These are phyloP conservation scores for Pestalotiopsis sp. DNA, from an alignment of 2,329 filamentous ascomycete genomes.

Conservation along the genomic window DNA sequence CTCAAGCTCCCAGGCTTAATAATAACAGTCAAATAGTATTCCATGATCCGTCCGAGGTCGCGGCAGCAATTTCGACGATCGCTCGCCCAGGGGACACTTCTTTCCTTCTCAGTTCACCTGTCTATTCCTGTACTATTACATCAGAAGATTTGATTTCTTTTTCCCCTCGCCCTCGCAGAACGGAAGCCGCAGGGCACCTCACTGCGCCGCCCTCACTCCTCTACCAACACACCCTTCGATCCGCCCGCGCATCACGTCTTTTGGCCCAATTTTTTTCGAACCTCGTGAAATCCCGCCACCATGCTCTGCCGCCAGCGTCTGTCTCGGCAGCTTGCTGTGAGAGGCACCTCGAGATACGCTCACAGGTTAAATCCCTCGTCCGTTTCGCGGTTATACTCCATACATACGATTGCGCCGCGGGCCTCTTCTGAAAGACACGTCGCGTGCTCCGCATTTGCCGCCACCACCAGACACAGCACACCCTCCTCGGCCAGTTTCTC, in stretches of 20 bases:
- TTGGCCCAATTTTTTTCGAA: slow-evolving; percentile 3
- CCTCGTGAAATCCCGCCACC: slow-evolving; percentile 13
- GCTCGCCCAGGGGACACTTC: slow-evolving; percentile 3
- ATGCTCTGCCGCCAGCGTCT: slow-evolving; percentile 37
- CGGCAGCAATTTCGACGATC: slow-evolving; percentile 9
- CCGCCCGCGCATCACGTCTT: background rate
- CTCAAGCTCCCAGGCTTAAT: slow-evolving; percentile 14
- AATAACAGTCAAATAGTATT: slow-evolving; percentile 2
- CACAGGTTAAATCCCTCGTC: slow-evolving; percentile 22
- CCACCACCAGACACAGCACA: slow-evolving; percentile 15
- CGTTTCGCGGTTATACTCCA: slow-evolving; percentile 27
- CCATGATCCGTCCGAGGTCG: slow-evolving; percentile 6
- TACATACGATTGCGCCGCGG: slow-evolving; percentile 18
- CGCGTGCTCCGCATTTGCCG: slow-evolving; percentile 22
- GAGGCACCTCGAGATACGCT: slow-evolving; percentile 23
- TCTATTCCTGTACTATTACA: slow-evolving; percentile 3
- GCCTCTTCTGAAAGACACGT: slow-evolving; percentile 20
- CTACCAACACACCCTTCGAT: background rate
- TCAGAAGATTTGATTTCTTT: background rate
- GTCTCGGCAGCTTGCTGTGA: slow-evolving; percentile 30
- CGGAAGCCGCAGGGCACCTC: slow-evolving; percentile 1
- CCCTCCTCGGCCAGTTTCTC: slow-evolving; percentile 35
- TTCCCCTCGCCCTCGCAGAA: background rate
- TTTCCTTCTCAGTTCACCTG: background rate
- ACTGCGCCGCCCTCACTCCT: background rate